Evolutionary conservation across 139 green algal species (phyloP), one percentile per base, ranked within the genome.

Genomic region (Limnomonas spitsbergensis): DNA sequence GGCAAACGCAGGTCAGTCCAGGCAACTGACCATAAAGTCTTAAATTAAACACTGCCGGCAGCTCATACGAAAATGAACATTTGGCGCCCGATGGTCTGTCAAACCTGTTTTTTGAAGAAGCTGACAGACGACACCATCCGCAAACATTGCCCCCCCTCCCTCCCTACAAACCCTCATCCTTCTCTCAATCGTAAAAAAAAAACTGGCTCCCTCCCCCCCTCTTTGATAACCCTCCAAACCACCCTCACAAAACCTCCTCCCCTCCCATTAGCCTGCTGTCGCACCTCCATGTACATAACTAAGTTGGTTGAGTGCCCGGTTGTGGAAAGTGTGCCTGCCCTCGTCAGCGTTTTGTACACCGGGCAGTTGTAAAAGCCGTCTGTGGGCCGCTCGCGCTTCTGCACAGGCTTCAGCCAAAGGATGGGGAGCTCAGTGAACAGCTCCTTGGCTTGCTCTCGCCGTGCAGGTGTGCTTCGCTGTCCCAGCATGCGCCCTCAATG

Each of bases 291-390:
- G 78, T 89, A 91, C 85, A 95, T 90, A 4, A 97, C 86, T 82
- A 95, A 97, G 86, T 97, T 97, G 39, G 92, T 95, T 31, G 85
- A 93, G 84, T 97, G 92, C 40, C 92, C 92, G 3, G 92, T 96
- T 1, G 92, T 96, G 73, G 81, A 90, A 73, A 93, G 69, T 20
- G 86, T 91, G 80, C 91, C 86, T 3, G 90, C 89, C 3, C 91
- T 79, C 67, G 85, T 88, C 14, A 89, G 77, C 26, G 89, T 95
- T 77, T 90, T 89, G 86, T 94, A 95, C 31, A 91, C 74, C 1
- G 92, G 92, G 85, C 92, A 95, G 38, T 90, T 80, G 77, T 96
- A 95, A 34, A 92, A 73, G 38, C 86, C 88, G 2, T 53, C 29
- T 2, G 36, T 37, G 4, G 82, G 73, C 7, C 38, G 35, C 47